Conservation (phyloP, 2,329 filamentous ascomycete genomes). For the Ophiostoma novo-ulmi region DNA sequence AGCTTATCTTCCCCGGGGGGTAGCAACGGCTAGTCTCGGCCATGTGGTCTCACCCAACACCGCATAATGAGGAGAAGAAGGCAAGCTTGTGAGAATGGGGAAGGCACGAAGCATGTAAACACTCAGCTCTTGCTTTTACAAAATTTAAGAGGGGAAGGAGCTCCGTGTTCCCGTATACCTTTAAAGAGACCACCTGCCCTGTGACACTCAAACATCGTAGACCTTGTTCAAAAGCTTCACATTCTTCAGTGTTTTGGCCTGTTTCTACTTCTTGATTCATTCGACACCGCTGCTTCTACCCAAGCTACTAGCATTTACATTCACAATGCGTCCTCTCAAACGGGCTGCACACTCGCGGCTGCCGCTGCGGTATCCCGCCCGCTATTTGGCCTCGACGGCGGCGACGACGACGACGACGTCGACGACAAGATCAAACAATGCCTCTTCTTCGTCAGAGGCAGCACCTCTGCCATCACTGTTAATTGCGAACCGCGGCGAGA, state of each 20-base stretch:
- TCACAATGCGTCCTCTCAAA: slow-evolving; percentile 52
- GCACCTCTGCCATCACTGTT: slow-evolving; percentile 60
- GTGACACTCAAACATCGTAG: background rate
- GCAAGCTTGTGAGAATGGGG: slow-evolving; percentile 15
- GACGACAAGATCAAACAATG: background rate
- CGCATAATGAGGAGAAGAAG: slow-evolving; percentile 16
- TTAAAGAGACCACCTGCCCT: background rate
- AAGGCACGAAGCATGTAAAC: slow-evolving; percentile 21
- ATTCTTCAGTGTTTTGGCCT: background rate
- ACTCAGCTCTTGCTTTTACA: background rate
- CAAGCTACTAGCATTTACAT: background rate
- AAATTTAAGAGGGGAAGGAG: background rate
- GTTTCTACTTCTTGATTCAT: background rate
- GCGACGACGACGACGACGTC: slow-evolving; percentile 20
- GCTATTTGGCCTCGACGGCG: slow-evolving; percentile 21
- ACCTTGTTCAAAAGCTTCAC: background rate
- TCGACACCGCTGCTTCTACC: slow-evolving; percentile 1
- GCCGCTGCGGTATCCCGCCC: slow-evolving; percentile 31
- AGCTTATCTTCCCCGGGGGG: slow-evolving; percentile 15
- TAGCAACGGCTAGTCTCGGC: slow-evolving; percentile 27
- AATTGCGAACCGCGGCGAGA: slow-evolving; percentile 96
- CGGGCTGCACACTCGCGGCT: slow-evolving; percentile 44
- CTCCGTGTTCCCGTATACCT: background rate
- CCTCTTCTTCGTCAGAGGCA: slow-evolving; percentile 37
- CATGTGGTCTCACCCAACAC: slow-evolving; percentile 8